Base-by-base conservation (phyloP, 1,284 basidiomycete genomes). In the Inonotus hispidus region DNA sequence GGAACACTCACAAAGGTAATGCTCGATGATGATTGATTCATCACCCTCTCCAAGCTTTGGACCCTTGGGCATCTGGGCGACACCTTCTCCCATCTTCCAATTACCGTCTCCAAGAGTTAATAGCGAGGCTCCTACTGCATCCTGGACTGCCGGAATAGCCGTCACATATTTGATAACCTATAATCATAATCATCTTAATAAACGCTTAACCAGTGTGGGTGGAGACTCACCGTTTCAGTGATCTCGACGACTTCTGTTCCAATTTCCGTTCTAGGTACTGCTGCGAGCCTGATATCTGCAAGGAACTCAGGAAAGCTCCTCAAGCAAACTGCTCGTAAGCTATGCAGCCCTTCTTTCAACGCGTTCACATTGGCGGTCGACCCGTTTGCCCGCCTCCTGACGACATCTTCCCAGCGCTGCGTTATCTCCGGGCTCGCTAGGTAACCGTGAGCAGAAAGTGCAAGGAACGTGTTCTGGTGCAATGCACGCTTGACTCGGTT, bases 41-140 rank as follows among this genome's bases (percentile, higher is more conserved):
- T 83, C 82, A 19, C 78, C 76, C 49, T 83, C 83, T 4, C 75
- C 74, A 1, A 72, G 65, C 62, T 81, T 82, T 2, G 71, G 64
- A 1, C 69, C 71, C 66, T 82, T 84, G 3, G 80, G 81, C 2
- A 86, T 82, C 65, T 80, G 79, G n/a, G 19, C 41, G 29, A 87
- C 78, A 1, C 90, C 89, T 64, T 90, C 88, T 3, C 90, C 90
- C 90, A 92, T 92, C 72, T 83, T 89, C 90, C 90, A 92, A 66
- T 92, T 92, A 2, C 90, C 90, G 63, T 92, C 90, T 0, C 90
- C 90, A 1, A 92, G 79, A 1, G 82, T 81, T 47, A 83, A 69
- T 39, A 92, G 74, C 0, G 85, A 83, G 1, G 87, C 75, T 0
- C 80, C 80, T 11, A 84, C 87, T 0, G 86, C 88, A 32, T 76